These are phyloP conservation scores for Ophiostoma australiae DNA, from an alignment of 2,329 filamentous ascomycete genomes.

Conservation along the genomic window DNA sequence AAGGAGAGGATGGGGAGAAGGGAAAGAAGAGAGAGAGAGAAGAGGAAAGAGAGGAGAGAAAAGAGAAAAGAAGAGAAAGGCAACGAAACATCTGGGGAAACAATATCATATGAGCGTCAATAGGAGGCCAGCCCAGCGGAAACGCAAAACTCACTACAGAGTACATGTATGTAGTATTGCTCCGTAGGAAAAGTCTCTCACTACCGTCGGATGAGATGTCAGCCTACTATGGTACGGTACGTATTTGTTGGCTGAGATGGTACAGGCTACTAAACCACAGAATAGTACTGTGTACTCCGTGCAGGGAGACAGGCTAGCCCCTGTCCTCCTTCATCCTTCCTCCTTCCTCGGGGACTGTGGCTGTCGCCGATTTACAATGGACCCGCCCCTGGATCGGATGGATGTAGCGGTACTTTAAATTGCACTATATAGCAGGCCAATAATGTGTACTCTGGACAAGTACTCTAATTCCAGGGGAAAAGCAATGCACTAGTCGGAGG, in stretches of 20 bases:
- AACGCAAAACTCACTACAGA: not conserved
- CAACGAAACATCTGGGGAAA: slow-evolving; percentile 17
- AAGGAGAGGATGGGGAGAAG: not conserved
- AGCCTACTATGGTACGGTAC: not conserved
- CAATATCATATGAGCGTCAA: slow-evolving; percentile 20
- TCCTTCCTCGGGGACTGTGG: not conserved
- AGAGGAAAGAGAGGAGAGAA: slow-evolving; percentile 15
- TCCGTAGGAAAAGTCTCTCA: not conserved
- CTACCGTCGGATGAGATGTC: not conserved
- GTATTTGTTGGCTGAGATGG: too few relatives aligned
- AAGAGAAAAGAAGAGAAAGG: slow-evolving; percentile 7
- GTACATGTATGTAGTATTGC: too few relatives aligned
- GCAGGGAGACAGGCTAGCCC: not conserved
- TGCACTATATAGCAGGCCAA: not conserved
- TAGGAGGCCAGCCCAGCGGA: slow-evolving; percentile 12
- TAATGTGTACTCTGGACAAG: not conserved
- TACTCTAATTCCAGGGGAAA: not conserved
- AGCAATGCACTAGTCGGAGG: not conserved
- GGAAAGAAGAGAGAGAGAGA: not conserved
- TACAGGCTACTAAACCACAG: not conserved
- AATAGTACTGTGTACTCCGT: too few relatives aligned
- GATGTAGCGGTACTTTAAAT: not conserved
- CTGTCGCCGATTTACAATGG: slow-evolving; percentile 3
- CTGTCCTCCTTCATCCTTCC: not conserved
- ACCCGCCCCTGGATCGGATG: slow-evolving; percentile 20